These are phyloP conservation scores for Cryptococcus sp. DNA, from an alignment of 1,284 basidiomycete species.

Conservation along the genomic window DNA sequence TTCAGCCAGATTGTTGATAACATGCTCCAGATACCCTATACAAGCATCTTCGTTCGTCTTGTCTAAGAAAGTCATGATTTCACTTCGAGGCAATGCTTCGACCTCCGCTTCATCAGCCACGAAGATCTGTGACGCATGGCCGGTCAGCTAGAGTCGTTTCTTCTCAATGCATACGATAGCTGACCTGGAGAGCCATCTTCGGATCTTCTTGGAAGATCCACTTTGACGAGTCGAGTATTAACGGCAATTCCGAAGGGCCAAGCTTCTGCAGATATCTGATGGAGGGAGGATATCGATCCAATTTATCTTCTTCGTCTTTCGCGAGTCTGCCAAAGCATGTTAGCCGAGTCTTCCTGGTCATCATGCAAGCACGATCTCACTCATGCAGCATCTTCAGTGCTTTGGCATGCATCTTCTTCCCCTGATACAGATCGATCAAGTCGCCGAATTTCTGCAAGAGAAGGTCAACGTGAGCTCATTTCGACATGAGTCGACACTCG, in stretches of 20 bases:
- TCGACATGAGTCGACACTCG: not conserved
- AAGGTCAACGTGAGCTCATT: constrained; percentile 4
- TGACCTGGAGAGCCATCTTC: constrained; percentile 73
- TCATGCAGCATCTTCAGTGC: constrained; percentile 78
- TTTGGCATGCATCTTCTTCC: constrained; percentile 92
- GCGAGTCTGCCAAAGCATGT: constrained; percentile 62
- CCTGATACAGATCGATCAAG: constrained; percentile 86
- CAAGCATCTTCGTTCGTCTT: constrained; percentile 67
- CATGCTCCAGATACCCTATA: constrained; percentile 80
- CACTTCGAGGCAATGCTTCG: constrained; percentile 71
- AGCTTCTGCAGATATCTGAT: constrained; percentile 90
- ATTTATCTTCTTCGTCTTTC: constrained; percentile 72
- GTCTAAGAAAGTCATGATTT: constrained; percentile 77
- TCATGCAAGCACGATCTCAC: constrained; percentile 57
- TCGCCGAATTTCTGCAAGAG: constrained; percentile 77
- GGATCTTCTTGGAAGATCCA: constrained; percentile 82
- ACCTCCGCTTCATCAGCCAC: constrained; percentile 81
- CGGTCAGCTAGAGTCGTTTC: not conserved
- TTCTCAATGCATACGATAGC: constrained; percentile 10
- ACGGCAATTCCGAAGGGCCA: constrained; percentile 73
- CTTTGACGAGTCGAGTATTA: constrained; percentile 74
- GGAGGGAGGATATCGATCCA: constrained; percentile 79
- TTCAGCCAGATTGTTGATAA: constrained; percentile 75
- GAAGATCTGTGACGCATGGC: constrained; percentile 69
- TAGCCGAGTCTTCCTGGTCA: not conserved